Conservation (phyloP, 2,329 filamentous ascomycete species). For the Phialophora macrospora region DNA sequence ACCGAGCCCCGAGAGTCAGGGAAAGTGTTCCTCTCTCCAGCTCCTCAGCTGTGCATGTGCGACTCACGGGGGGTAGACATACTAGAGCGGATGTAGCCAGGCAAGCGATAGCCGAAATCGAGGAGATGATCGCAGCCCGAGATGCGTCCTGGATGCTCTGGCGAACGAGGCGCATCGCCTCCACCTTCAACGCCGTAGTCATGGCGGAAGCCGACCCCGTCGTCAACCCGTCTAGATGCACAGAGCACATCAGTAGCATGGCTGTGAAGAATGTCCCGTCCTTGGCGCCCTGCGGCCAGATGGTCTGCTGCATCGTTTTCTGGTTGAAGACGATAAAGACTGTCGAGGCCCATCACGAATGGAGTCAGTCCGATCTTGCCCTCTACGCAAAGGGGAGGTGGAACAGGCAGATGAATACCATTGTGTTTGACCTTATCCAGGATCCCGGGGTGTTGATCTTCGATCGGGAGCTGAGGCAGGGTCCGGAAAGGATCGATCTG, state of each 20-base stretch:
- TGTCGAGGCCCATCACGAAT: not conserved
- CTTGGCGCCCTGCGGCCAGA: slow-evolving; percentile 23
- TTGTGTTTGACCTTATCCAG: slow-evolving; percentile 27
- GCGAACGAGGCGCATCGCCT: slow-evolving; percentile 26
- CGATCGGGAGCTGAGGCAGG: slow-evolving; percentile 23
- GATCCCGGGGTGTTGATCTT: slow-evolving; percentile 22
- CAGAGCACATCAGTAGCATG: slow-evolving; percentile 29
- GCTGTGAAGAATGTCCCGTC: slow-evolving; percentile 26
- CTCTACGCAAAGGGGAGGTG: not conserved
- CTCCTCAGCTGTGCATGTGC: not conserved
- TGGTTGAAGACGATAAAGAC: slow-evolving; percentile 25
- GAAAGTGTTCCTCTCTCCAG: not conserved
- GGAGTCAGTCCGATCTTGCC: not conserved
- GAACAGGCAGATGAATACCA: slow-evolving; percentile 9
- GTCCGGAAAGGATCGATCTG: slow-evolving; percentile 21
- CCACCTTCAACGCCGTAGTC: slow-evolving; percentile 25
- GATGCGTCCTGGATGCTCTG: slow-evolving; percentile 13
- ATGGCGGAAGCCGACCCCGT: slow-evolving; percentile 6
- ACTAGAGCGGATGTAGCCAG: slow-evolving; percentile 28
- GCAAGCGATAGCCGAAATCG: slow-evolving; percentile 25
- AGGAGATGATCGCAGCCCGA: slow-evolving; percentile 20
- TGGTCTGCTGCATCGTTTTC: slow-evolving; percentile 21
- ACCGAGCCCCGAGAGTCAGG: not conserved
- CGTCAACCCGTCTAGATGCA: slow-evolving; percentile 26
- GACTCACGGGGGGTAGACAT: slow-evolving; percentile 7